phyloP scores from a whole-genome alignment of 1,139 yeast genomes.

The Waltiozyma sp. region DNA sequence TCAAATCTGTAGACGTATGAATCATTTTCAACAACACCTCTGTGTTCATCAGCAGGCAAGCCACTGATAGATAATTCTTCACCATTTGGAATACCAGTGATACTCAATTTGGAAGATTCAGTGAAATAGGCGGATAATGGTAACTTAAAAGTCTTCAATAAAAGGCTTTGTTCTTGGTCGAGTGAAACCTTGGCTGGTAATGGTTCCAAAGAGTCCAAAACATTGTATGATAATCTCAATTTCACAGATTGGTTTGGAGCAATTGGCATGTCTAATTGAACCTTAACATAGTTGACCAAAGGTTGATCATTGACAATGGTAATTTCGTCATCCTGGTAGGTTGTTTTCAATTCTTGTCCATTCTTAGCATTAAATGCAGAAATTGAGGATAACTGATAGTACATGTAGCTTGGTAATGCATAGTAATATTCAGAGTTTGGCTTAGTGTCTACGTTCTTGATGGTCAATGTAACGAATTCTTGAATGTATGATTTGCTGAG shows the following conservation, averaged over 20 bases:
- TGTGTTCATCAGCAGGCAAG: constrained; percentile 9
- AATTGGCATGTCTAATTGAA: constrained; percentile 54
- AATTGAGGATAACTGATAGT: constrained; percentile 36
- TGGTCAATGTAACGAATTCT: constrained; percentile 45
- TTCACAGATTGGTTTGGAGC: constrained; percentile 47
- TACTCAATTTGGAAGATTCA: constrained; percentile 33
- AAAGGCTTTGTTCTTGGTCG: constrained; percentile 51
- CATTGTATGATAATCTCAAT: constrained; percentile 43
- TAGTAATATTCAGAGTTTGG: constrained; percentile 50
- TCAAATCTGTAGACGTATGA: constrained; percentile 51
- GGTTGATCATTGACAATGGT: constrained; percentile 16
- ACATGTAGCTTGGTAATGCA: constrained; percentile 34
- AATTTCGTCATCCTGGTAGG: constrained; percentile 10
- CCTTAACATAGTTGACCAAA: constrained; percentile 28
- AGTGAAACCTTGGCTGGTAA: constrained; percentile 54
- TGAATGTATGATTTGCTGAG: constrained; percentile 55
- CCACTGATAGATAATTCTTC: constrained; percentile 21
- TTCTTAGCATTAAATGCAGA: constrained; percentile 18
- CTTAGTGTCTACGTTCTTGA: constrained; percentile 45
- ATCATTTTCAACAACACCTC: constrained; percentile 24
- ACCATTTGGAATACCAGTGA: constrained; percentile 44
- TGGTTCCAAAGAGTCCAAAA: constrained; percentile 41
- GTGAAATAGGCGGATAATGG: constrained; percentile 60
- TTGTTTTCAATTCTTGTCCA: constrained; percentile 21
- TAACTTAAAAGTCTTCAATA: constrained; percentile 43